These are phyloP conservation scores for Alternaria infectoria DNA, from an alignment of 2,329 filamentous ascomycete species.

Conservation along the genomic window DNA sequence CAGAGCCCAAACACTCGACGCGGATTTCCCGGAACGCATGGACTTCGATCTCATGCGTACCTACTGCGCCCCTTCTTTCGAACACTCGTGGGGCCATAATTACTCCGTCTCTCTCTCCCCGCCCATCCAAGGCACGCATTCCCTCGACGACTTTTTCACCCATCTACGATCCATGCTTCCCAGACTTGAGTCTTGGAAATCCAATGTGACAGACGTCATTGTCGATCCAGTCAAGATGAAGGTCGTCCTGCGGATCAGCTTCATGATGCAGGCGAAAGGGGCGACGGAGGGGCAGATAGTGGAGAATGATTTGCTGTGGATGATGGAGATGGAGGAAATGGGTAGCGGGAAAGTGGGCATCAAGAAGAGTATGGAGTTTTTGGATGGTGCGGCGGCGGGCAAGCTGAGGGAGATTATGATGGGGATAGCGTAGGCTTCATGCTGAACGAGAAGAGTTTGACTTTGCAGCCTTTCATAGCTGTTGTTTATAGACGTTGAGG, in stretches of 20 bases:
- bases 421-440: not conserved
- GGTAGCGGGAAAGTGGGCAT: constrained; percentile 21
- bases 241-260: constrained; percentile 30
- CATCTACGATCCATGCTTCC: constrained; percentile 31
- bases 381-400: constrained; percentile 36
- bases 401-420: constrained; percentile 26
- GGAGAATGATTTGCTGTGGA: constrained; percentile 45
- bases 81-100: constrained; percentile 40
- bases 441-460: not conserved
- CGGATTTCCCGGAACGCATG: constrained; percentile 5
- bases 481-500: constrained; percentile 9
- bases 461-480: not conserved
- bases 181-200: constrained; percentile 28
- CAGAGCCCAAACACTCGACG: constrained; percentile 12
- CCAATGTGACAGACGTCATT: constrained; percentile 23
- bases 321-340: constrained; percentile 33
- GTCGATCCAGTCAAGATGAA: constrained; percentile 34
- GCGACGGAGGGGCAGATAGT: constrained; percentile 11
- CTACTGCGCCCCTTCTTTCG: constrained; percentile 22
- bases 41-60: constrained; percentile 24
- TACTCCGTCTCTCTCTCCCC: constrained; percentile 31
- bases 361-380: constrained; percentile 35
- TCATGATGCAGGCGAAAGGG: constrained; percentile 31
- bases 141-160: constrained; percentile 24
- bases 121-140: constrained; percentile 21